Percentiles rank a stretch among this genome's conserved stretches.
Conservation (phyloP, 441 rosid species). For the Omphalea diandra region DNA sequence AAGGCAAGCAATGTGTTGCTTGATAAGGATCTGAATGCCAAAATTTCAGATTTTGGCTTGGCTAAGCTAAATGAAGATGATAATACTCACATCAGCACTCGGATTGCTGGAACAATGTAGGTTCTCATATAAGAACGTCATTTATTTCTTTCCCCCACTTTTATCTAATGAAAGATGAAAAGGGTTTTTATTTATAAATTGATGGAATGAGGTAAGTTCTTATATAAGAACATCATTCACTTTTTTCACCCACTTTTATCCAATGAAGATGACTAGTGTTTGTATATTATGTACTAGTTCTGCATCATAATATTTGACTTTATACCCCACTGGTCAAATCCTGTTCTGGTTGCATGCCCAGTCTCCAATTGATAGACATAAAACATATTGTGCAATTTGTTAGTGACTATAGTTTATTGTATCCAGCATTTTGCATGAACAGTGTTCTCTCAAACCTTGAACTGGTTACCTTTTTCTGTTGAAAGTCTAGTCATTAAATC, state of each 20-base stretch:
- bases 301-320: background rate
- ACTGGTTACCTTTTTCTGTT: background rate
- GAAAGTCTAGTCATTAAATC: background rate
- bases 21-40: constrained; percentile 68
- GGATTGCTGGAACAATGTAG: constrained; percentile 88
- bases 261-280: background rate
- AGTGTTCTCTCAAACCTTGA: background rate
- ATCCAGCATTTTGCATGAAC: background rate
- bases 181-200: too few species aligned
- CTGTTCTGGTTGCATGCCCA: background rate
- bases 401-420: background rate
- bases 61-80: constrained; percentile 78
- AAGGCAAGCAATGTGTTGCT: constrained; percentile 84
- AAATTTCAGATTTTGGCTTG: constrained; percentile 84
- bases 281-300: too few species aligned
- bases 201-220: constrained; percentile 82
- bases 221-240: background rate
- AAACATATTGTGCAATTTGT: background rate
- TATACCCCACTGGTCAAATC: background rate
- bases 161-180: background rate
- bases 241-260: background rate
- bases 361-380: background rate
- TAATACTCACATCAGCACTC: constrained; percentile 69
- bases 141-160: background rate
- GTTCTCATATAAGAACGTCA: constrained; percentile 21